phyloP scores from a whole-genome alignment of 495 filamentous ascomycete genomes.

The Penicillium antarcticum region DNA sequence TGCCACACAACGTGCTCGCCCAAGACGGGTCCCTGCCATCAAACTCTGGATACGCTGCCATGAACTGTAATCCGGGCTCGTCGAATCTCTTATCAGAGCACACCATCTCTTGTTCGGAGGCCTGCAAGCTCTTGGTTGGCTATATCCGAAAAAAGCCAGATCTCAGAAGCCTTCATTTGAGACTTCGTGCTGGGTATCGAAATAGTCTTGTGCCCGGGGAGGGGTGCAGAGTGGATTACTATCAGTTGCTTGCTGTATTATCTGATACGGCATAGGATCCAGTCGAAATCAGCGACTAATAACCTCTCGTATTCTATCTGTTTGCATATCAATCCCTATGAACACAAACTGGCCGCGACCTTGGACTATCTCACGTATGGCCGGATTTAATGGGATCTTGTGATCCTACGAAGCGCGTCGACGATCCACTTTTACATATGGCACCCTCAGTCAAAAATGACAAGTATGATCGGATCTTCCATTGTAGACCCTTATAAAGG shows the following conservation, averaged over 20 bases:
- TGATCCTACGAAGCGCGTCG: too few relatives aligned
- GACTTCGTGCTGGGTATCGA: not conserved
- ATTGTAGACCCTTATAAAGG: too few relatives aligned
- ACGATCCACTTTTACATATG: too few relatives aligned
- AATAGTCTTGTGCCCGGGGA: constrained; percentile 1
- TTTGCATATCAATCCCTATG: too few relatives aligned
- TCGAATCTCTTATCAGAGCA: not conserved
- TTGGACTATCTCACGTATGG: too few relatives aligned
- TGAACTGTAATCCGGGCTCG: not conserved
- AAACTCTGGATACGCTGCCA: not conserved
- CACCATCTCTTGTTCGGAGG: constrained; percentile 3
- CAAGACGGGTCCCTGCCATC: not conserved
- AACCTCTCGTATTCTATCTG: too few relatives aligned
- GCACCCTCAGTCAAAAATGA: too few relatives aligned
- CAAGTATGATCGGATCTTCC: too few relatives aligned
- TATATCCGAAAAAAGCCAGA: constrained; percentile 3
- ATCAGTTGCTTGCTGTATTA: constrained; percentile 2
- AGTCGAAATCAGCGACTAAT: too few relatives aligned
- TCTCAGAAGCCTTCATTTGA: not conserved
- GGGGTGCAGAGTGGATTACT: constrained; percentile 1
- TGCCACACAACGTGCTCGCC: not conserved
- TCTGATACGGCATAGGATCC: not conserved
- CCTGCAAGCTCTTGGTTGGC: constrained; percentile 1
- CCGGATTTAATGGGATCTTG: too few relatives aligned
- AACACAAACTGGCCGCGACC: too few relatives aligned